Evolutionary conservation across 306 rosid genomes (phyloP).

Genomic region (Abrus precatorius): DNA sequence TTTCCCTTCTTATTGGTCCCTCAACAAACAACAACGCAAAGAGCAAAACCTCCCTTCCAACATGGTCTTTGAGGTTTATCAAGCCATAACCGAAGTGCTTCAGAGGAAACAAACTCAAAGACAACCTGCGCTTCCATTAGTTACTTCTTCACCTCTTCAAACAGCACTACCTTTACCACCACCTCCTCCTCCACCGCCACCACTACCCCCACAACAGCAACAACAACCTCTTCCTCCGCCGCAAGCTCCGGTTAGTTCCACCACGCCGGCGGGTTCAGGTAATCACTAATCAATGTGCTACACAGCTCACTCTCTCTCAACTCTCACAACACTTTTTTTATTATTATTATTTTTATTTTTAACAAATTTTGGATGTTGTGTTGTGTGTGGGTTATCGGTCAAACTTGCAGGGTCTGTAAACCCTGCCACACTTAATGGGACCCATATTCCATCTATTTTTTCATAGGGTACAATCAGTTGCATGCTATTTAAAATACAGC

Average conservation of each 20-base stretch:
- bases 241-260: slow-evolving; percentile 44
- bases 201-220: slow-evolving; percentile 39
- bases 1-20: slow-evolving; percentile 64
- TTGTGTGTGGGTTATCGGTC: slow-evolving; percentile 67
- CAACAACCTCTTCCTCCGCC: slow-evolving; percentile 35
- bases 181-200: neutral
- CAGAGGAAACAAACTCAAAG: slow-evolving; percentile 57
- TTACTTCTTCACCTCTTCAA: slow-evolving; percentile 27
- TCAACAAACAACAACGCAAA: slow-evolving; percentile 66
- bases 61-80: slow-evolving; percentile 60
- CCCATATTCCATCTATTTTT: slow-evolving; percentile 41
- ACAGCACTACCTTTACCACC: neutral
- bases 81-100: slow-evolving; percentile 65
- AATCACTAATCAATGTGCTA: slow-evolving; percentile 44
- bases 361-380: slow-evolving; percentile 52
- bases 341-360: neutral
- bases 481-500: slow-evolving; percentile 43
- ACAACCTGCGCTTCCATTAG: slow-evolving; percentile 36
- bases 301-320: slow-evolving; percentile 40
- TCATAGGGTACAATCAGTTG: slow-evolving; percentile 39
- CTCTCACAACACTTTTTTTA: neutral
- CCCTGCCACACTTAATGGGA: slow-evolving; percentile 73
- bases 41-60: slow-evolving; percentile 67
- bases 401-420: slow-evolving; percentile 77
- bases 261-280: slow-evolving; percentile 61